phyloP scores from a whole-genome alignment of 306 rosid genomes.

The Cicer chorassanicum region DNA sequence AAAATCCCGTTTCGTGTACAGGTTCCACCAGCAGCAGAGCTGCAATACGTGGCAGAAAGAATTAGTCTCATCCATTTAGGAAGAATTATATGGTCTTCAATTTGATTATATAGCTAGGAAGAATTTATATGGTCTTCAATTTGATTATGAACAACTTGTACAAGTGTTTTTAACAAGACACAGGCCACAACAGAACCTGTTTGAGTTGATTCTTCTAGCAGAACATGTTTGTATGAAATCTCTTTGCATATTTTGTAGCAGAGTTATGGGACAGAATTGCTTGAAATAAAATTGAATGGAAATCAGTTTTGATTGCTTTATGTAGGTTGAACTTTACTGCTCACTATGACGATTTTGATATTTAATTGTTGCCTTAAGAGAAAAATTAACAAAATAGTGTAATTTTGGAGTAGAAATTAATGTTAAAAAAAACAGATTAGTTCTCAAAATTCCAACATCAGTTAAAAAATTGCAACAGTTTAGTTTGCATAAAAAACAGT shows the following conservation, averaged over 20 bases:
- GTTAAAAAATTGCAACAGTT: too few relatives aligned
- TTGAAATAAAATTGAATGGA: background rate
- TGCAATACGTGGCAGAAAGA: background rate
- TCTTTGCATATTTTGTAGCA: too few relatives aligned
- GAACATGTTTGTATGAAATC: background rate
- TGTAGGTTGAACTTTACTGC: too few relatives aligned
- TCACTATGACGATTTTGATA: background rate
- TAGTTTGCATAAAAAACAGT: too few relatives aligned
- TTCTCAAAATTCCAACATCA: background rate
- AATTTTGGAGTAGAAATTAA: background rate
- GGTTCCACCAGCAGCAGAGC: background rate
- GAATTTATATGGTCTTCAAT: background rate
- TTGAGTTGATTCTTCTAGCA: background rate
- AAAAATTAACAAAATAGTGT: background rate
- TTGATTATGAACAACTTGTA: background rate
- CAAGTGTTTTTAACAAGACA: background rate
- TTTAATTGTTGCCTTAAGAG: background rate
- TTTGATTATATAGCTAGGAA: background rate
- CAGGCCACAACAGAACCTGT: background rate
- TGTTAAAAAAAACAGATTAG: background rate
- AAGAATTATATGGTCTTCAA: background rate
- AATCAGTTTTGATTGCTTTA: too few relatives aligned
- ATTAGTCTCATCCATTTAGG: background rate
- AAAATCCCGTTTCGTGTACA: too few relatives aligned
- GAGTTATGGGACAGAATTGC: too few relatives aligned